phyloP scores from a whole-genome alignment of 768 basidiomycete species.

The Suillus tomentosus region DNA sequence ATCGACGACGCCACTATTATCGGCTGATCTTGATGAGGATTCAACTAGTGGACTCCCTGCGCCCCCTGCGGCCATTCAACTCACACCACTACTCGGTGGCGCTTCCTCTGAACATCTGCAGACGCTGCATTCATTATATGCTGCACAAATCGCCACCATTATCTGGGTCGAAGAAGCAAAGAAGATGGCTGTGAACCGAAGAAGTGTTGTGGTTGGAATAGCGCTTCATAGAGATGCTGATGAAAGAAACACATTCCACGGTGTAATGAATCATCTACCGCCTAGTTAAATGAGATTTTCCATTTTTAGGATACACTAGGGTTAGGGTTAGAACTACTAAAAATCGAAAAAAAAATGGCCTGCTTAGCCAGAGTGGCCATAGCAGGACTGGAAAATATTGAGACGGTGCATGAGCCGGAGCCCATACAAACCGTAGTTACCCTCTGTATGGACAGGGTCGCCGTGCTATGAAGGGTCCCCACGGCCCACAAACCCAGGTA shows the following conservation, averaged over 20 bases:
- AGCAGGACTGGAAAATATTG: constrained; percentile 78
- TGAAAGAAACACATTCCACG: constrained; percentile 49
- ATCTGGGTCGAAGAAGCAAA: constrained; percentile 65
- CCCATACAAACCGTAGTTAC: constrained; percentile 48
- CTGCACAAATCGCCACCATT: constrained; percentile 83
- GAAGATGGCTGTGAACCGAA: constrained; percentile 44
- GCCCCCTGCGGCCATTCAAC: constrained; percentile 71
- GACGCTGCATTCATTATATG: constrained; percentile 78
- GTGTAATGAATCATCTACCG: constrained; percentile 48
- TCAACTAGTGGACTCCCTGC: constrained; percentile 45
- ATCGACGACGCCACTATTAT: constrained; percentile 53
- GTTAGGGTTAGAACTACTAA: constrained; percentile 28
- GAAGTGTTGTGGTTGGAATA: constrained; percentile 74
- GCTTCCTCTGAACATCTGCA: constrained; percentile 69
- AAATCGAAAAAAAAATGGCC: constrained; percentile 38
- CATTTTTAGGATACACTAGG: constrained; percentile 14
- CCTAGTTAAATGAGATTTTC: constrained; percentile 25
- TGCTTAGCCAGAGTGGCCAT: constrained; percentile 56
- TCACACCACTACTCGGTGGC: constrained; percentile 78
- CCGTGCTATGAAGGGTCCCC: constrained; percentile 56
- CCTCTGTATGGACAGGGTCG: constrained; percentile 56
- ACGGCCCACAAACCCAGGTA: constrained; percentile 57
- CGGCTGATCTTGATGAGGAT: constrained; percentile 29
- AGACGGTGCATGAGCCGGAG: constrained; percentile 77
- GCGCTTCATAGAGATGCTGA: constrained; percentile 51